Percentiles rank a stretch among this genome's conserved stretches.
Conservation (phyloP, 1,139 yeast species). For the Taiozyma sp. region DNA sequence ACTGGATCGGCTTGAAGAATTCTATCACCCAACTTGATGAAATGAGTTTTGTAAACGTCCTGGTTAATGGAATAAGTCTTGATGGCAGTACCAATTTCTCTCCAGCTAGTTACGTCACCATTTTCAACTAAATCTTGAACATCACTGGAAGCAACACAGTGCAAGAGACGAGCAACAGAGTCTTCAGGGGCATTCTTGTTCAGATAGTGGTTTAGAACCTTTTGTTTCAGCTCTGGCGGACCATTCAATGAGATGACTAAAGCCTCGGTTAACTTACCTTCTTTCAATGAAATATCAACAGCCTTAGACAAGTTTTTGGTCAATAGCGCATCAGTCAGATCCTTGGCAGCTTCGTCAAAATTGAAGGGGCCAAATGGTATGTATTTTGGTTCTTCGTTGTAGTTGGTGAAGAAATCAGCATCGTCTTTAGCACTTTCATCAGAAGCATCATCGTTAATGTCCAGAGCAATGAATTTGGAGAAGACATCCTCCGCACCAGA, state of each 20-base stretch:
- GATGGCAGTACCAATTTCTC: constrained; percentile 69
- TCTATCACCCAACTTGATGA: constrained; percentile 73
- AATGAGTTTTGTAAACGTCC: constrained; percentile 45
- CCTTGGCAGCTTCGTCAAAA: constrained; percentile 35
- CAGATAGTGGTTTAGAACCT: constrained; percentile 72
- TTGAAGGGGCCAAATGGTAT: constrained; percentile 40
- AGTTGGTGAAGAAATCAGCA: constrained; percentile 31
- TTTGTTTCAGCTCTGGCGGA: constrained; percentile 53
- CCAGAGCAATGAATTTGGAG: constrained; percentile 31
- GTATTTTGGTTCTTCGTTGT: constrained; percentile 27
- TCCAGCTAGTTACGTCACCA: constrained; percentile 81
- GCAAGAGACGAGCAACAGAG: constrained; percentile 68
- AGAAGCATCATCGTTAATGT: constrained; percentile 25
- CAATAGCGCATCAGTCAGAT: constrained; percentile 54
- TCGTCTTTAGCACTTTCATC: constrained; percentile 17
- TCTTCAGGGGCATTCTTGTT: constrained; percentile 47
- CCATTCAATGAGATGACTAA: constrained; percentile 75
- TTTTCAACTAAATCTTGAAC: constrained; percentile 73
- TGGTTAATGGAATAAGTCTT: constrained; percentile 50
- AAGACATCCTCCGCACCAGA: constrained; percentile 44
- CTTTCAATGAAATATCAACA: constrained; percentile 59
- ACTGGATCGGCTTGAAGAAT: constrained; percentile 38
- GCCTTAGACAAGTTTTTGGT: constrained; percentile 66
- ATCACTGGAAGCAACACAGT: constrained; percentile 55
- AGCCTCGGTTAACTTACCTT: constrained; percentile 71